A percentile compares a stretch with the other conserved stretches of the same genome.
Conservation (phyloP, 1,284 basidiomycete genomes). For the Rhodotorula sp. region DNA sequence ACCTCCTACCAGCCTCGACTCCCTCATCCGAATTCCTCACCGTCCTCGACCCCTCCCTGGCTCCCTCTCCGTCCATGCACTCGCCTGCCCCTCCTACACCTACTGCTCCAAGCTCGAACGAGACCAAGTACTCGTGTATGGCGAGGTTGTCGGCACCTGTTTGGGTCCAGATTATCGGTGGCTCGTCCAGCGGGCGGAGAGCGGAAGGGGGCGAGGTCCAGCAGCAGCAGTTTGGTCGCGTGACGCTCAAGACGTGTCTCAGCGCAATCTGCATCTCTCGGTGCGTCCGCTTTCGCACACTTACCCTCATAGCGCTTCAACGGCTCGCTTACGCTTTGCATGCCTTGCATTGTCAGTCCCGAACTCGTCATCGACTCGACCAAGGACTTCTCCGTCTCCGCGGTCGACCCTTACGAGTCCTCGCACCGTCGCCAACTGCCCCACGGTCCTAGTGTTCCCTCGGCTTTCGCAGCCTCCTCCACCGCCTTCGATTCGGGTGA, state of each 20-base stretch:
- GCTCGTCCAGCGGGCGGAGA: not conserved
- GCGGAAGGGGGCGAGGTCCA: not conserved
- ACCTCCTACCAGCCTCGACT: constrained; percentile 3
- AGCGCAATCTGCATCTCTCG: constrained; percentile 42
- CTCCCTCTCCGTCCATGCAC: constrained; percentile 2
- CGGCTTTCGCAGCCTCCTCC: too few relatives aligned
- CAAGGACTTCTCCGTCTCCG: constrained; percentile 40
- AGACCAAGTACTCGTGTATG: constrained; percentile 29
- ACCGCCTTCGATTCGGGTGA: not conserved
- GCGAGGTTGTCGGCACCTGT: constrained; percentile 35
- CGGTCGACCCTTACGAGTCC: constrained; percentile 40
- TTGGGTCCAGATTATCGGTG: constrained; percentile 34
- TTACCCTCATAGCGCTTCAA: not conserved
- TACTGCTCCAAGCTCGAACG: not conserved
- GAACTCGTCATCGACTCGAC: constrained; percentile 38
- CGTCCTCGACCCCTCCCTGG: constrained; percentile 36
- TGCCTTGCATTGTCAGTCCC: constrained; percentile 11
- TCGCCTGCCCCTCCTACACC: not conserved
- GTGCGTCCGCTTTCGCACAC: not conserved
- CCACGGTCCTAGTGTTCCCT: not conserved
- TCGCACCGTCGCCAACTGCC: constrained; percentile 12
- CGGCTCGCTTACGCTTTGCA: not conserved
- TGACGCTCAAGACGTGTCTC: constrained; percentile 40
- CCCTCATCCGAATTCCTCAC: constrained; percentile 31
- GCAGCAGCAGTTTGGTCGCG: constrained; percentile 27